phyloP scores from a whole-genome alignment of 2,329 filamentous ascomycete genomes.

The Cryoendolithus antarcticus region DNA sequence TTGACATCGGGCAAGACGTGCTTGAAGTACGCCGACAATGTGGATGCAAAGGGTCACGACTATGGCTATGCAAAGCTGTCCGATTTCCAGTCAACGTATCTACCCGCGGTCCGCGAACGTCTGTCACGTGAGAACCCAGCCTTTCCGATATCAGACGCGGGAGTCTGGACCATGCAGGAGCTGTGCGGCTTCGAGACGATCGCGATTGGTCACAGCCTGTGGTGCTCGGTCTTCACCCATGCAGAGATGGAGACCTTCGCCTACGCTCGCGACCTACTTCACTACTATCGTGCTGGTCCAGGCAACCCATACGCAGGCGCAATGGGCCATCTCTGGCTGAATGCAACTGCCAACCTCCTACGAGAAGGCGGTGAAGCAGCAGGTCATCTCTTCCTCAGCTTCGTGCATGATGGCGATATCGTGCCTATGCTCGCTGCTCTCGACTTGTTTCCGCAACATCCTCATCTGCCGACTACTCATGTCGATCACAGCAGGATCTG shows the following conservation, averaged over 20 bases:
- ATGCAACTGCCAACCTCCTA: constrained; percentile 41
- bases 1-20: constrained; percentile 43
- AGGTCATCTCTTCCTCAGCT: constrained; percentile 44
- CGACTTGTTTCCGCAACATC: constrained; percentile 33
- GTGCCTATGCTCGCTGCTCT: constrained; percentile 42
- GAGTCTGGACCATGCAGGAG: constrained; percentile 49
- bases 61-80: constrained; percentile 37
- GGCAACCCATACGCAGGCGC: constrained; percentile 41
- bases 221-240: constrained; percentile 44
- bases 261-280: constrained; percentile 45
- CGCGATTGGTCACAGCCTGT: constrained; percentile 40
- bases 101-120: constrained; percentile 33
- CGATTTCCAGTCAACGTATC: constrained; percentile 36
- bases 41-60: constrained; percentile 32
- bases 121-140: constrained; percentile 31
- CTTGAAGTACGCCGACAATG: constrained; percentile 26
- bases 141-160: constrained; percentile 31
- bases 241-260: constrained; percentile 44
- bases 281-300: constrained; percentile 47
- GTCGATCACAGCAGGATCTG: constrained; percentile 35
- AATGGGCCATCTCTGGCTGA: constrained; percentile 48
- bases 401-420: constrained; percentile 49
- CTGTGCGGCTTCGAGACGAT: constrained; percentile 49
- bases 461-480: constrained; percentile 36
- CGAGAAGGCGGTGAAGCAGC: constrained; percentile 27